Base-by-base conservation (phyloP, 2,329 filamentous ascomycete species). In the Chaetomium sp. region DNA sequence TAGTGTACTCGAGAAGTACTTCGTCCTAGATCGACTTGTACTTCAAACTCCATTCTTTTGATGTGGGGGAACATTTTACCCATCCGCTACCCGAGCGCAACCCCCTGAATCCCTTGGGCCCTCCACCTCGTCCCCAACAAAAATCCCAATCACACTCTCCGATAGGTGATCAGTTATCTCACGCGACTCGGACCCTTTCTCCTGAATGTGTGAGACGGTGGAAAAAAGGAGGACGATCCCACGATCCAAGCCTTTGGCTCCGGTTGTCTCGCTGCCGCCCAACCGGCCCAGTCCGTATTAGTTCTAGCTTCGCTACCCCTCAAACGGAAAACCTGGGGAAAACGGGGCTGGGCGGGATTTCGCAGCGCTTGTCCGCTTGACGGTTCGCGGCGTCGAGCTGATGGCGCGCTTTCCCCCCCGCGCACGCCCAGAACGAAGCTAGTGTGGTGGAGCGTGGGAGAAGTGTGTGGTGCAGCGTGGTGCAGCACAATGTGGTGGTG, bases 251-350 rank as follows among this genome's bases (percentile, higher is more conserved):
- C 19, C 19, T 27, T 27, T 27, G 19, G 19, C 19, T 27, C 19
- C 19, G 19, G 19, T 27, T 27, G 19, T 27, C 19, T 35, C 19
- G 19, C 9, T 49, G 44, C 45, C 55, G 44, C 47, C 50, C 49
- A 52, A 33, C 33, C 33, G 5, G 54, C 55, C 50, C 53, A 50
- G 51, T n/a, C 47, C 14, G 5, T 43, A n/a, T 53, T 54, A 12
- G 40, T 42, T 27, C 40, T 42, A 54, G 55, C 55, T 42, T 43
- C 36, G 47, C 43, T 49, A 43, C 51, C 55, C 55, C 55, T 53
- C 55, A 57, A 51, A 27, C 19, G 19, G 19, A 27, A 50, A 41
- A 27, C 47, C 41, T 45, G 55, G 50, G 50, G 48, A 53, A 40
- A 42, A 27, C 19, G 55, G 35, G 54, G 44, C 54, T 52, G 45